Percentiles rank a stretch among this genome's conserved stretches.
Evolutionary conservation across 2,329 filamentous ascomycete species (phyloP).

Genomic region (Alternaria ventricosa): DNA sequence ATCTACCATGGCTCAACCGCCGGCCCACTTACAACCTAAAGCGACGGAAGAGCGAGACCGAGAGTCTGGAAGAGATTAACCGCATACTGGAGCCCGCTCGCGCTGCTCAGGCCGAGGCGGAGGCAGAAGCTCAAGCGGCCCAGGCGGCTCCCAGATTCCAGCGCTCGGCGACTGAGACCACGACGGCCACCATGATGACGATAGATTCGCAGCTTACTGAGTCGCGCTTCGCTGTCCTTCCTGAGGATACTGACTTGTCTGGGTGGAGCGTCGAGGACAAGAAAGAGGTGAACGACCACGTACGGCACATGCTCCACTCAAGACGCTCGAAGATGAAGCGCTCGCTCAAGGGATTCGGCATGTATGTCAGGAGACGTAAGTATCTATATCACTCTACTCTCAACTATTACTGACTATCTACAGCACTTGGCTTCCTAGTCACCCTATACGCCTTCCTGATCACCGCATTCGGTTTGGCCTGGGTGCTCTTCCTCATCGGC

Average conservation of each 20-base stretch:
- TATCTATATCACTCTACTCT: constrained; percentile 17
- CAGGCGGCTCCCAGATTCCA: constrained; percentile 32
- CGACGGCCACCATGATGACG: constrained; percentile 56
- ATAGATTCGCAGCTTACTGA: constrained; percentile 73
- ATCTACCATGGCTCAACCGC: constrained; percentile 80
- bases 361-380: constrained; percentile 76
- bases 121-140: background rate
- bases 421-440: constrained; percentile 79
- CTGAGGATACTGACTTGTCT: constrained; percentile 73
- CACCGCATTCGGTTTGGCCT: constrained; percentile 82
- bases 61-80: constrained; percentile 41
- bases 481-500: constrained; percentile 89
- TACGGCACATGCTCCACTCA: constrained; percentile 87
- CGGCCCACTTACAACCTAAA: constrained; percentile 79
- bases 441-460: constrained; percentile 84
- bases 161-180: constrained; percentile 33
- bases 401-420: constrained; percentile 10
- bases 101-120: constrained; percentile 22
- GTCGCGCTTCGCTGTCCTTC: constrained; percentile 78
- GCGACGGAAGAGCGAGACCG: constrained; percentile 51
- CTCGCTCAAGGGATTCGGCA: constrained; percentile 77
- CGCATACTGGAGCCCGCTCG: constrained; percentile 30
- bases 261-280: constrained; percentile 80
- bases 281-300: constrained; percentile 80
- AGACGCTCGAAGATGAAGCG: constrained; percentile 80